Evolutionary conservation across 768 basidiomycete genomes (phyloP).

Genomic region (Termitomyces sp.): DNA sequence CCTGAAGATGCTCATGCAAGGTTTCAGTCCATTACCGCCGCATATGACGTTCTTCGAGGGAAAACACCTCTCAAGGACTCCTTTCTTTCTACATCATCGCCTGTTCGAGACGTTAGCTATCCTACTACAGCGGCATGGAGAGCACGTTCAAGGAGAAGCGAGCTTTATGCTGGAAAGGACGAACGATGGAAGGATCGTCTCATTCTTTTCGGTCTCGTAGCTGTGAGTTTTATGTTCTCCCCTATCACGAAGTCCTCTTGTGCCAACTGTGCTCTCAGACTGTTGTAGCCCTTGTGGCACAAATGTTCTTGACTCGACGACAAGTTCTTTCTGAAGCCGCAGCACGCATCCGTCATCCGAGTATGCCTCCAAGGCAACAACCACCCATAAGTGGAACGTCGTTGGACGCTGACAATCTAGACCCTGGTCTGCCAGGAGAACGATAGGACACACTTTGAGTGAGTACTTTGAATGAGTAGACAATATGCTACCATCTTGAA

Average conservation of each 20-base stretch:
- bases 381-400: conserved; percentile 1
- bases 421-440: conserved; percentile 6
- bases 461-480: background rate
- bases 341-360: conserved; percentile 3
- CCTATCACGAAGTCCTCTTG: background rate
- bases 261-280: conserved; percentile 18
- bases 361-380: background rate
- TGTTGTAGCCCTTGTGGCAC: conserved; percentile 24
- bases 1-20: conserved; percentile 51
- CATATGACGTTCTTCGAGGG: conserved; percentile 61
- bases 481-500: background rate
- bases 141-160: conserved; percentile 37
- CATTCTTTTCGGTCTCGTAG: conserved; percentile 47
- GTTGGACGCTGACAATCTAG: conserved; percentile 8
- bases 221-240: conserved; percentile 30
- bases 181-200: conserved; percentile 65
- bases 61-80: conserved; percentile 23
- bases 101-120: conserved; percentile 16
- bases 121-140: conserved; percentile 35
- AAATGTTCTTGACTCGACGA: conserved; percentile 23
- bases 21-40: conserved; percentile 63
- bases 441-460: background rate
- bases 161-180: conserved; percentile 51
- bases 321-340: conserved; percentile 22
- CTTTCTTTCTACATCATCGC: conserved; percentile 10